These are phyloP conservation scores for Podosphaera fusca DNA, from an alignment of 2,329 filamentous ascomycete genomes.

Conservation along the genomic window DNA sequence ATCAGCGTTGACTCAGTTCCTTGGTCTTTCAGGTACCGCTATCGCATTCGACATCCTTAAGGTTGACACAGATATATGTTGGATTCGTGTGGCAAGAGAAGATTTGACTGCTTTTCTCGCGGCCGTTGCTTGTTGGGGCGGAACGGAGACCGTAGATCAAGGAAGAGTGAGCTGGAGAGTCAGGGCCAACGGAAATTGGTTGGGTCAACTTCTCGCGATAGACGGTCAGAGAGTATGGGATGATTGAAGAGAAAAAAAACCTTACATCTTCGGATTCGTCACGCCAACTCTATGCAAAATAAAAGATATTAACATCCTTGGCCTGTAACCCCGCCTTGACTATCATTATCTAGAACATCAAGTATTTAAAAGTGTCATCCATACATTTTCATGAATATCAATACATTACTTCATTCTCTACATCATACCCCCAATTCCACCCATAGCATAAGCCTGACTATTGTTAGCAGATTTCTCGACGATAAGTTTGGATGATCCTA, in stretches of 20 bases:
- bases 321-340: too few relatives aligned
- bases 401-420: too few relatives aligned
- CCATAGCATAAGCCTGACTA: too few relatives aligned
- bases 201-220: constrained; percentile 32
- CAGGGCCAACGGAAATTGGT: constrained; percentile 37
- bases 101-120: constrained; percentile 38
- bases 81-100: constrained; percentile 39
- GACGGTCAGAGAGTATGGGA: constrained; percentile 2
- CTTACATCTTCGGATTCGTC: too few relatives aligned
- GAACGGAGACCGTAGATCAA: constrained; percentile 20
- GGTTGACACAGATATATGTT: constrained; percentile 29
- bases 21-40: constrained; percentile 43
- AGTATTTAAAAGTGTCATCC: too few relatives aligned
- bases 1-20: constrained; percentile 39
- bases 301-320: too few relatives aligned
- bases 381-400: too few relatives aligned
- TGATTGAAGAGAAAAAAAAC: neutral
- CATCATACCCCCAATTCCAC: too few relatives aligned
- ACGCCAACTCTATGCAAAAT: too few relatives aligned
- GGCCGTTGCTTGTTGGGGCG: constrained; percentile 38
- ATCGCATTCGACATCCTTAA: constrained; percentile 51
- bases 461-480: too few relatives aligned
- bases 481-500: constrained; percentile 16
- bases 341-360: too few relatives aligned
- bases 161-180: constrained; percentile 24